Conservation (phyloP, 441 rosid species). For the Melastoma candidum region DNA sequence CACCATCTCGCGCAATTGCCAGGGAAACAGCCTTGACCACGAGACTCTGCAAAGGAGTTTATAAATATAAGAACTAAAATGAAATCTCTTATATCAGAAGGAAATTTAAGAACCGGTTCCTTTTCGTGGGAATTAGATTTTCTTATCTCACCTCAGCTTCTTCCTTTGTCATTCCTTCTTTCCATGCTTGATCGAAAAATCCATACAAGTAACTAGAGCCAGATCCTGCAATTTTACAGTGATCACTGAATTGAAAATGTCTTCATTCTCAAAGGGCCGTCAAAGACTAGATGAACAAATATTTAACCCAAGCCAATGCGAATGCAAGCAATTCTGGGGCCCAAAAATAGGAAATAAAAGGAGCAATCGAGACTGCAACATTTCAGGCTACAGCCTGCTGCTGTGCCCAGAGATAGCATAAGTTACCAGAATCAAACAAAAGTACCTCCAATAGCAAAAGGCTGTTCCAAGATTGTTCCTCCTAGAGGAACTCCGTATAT, state of each 20-base stretch:
- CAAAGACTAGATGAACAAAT: too few relatives aligned
- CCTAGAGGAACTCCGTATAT: conserved; percentile 95
- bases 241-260: too few relatives aligned
- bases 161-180: conserved; percentile 87
- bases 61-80: too few relatives aligned
- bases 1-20: conserved; percentile 96
- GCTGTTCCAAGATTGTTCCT: conserved; percentile 87
- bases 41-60: conserved; percentile 47
- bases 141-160: conserved; percentile 77
- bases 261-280: too few relatives aligned
- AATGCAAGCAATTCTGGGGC: too few relatives aligned
- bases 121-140: background rate
- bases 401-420: too few relatives aligned
- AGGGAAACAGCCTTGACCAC: conserved; percentile 93
- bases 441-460: conserved; percentile 92
- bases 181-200: conserved; percentile 97
- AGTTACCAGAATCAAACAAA: background rate
- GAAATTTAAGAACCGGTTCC: too few relatives aligned
- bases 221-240: conserved; percentile 44
- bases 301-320: too few relatives aligned
- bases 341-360: too few relatives aligned
- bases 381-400: too few relatives aligned
- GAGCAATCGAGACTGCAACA: too few relatives aligned
- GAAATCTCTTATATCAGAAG: too few relatives aligned
- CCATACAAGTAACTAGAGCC: conserved; percentile 94